These are phyloP conservation scores for Apiospora rasikravindrae DNA, from an alignment of 2,329 filamentous ascomycete species.

Conservation along the genomic window DNA sequence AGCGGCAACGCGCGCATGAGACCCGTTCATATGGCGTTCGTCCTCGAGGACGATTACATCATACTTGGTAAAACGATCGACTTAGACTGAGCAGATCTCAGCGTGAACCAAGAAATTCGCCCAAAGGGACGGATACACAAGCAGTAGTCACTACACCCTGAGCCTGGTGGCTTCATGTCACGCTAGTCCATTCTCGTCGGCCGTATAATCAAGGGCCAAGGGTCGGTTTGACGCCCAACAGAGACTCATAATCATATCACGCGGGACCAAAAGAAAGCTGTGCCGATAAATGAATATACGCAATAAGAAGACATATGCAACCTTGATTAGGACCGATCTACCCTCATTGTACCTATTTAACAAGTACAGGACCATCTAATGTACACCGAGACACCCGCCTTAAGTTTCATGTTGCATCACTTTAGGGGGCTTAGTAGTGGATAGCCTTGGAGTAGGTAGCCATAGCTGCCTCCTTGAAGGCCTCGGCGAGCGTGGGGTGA, in stretches of 20 bases:
- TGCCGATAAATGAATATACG: not conserved
- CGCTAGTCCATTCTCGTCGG: not conserved
- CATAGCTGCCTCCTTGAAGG: slow-evolving; percentile 99
- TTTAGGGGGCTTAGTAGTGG: slow-evolving; percentile 71
- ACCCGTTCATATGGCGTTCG: not conserved
- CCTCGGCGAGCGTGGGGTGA: slow-evolving; percentile 93
- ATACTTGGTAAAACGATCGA: not conserved
- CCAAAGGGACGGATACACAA: not conserved
- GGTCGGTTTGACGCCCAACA: not conserved
- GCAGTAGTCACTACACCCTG: not conserved
- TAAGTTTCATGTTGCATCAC: not conserved
- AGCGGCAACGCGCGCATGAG: not conserved
- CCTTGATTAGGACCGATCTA: slow-evolving; percentile 12
- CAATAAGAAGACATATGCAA: slow-evolving; percentile 15
- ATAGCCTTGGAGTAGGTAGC: slow-evolving; percentile 94
- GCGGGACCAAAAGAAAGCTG: not conserved
- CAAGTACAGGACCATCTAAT: slow-evolving; percentile 26
- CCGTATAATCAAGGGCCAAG: not conserved
- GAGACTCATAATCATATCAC: not conserved
- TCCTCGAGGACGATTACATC: not conserved
- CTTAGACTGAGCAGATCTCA: not conserved
- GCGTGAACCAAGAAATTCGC: not conserved
- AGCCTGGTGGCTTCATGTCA: slow-evolving; percentile 1
- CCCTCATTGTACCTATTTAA: slow-evolving; percentile 14
- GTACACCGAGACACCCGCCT: slow-evolving; percentile 28